Base-by-base conservation (phyloP, 441 rosid species). In the Pelargonium hybrid region DNA sequence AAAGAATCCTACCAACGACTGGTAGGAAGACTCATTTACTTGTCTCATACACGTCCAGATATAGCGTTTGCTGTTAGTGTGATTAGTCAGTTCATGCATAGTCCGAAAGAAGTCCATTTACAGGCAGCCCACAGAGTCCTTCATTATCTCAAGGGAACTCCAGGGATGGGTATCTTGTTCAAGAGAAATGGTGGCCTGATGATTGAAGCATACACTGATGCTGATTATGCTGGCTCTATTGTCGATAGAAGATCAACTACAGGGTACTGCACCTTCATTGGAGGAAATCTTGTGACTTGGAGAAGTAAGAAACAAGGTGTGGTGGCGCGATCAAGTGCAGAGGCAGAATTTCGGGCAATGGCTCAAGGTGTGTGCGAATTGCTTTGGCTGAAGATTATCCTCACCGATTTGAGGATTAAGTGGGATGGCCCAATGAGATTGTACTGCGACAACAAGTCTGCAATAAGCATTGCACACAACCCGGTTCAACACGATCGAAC, bases 401-500 rank as follows among this genome's bases (percentile, higher is more conserved):
- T 54, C 2, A n/a, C 11, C 6, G 61, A 54, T n/a, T 15, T 54
- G 7, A 54, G 11, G 18, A 15, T 54, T 5, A 11, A 2, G 7
- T 14, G 23, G 18, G 18, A 54, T 7, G 54, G 54, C 2, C 15
- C 61, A 6, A 54, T 54, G 20, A 54, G 17, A 39, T 4, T 66
- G 7, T n/a, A 66, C 7, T 26, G 20, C 13, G 68, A 54, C 7
- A 54, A 54, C 6, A 56, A 54, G 34, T 69, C 23, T 5, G 45
- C 65, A 2, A 69, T 54, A 1, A 69, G 23, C n/a, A 69, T 69
- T 25, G 23, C 62, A 4, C 47, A 69, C 48, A 56, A 69, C 14
- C 65, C 14, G 0, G 29, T 69, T 7, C 65, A 69, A 69, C 72
- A 26, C 21, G 52, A 70, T 56, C 26, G 45, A 17, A 71, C 56